These are phyloP conservation scores for Lactarius evosmus DNA, from an alignment of 768 basidiomycete genomes.

Conservation along the genomic window DNA sequence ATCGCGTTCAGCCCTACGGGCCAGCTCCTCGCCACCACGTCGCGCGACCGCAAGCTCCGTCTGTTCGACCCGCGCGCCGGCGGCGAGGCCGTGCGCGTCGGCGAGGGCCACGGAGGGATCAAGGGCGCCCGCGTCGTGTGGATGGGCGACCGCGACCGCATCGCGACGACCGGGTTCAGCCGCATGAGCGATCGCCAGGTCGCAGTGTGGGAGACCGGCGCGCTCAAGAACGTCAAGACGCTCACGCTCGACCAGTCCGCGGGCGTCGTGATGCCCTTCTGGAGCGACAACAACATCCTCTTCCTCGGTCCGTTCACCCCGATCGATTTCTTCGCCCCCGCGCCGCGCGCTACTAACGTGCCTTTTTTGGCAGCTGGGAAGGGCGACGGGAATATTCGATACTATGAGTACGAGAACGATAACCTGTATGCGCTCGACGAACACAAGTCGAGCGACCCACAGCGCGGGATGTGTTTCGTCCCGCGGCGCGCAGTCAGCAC, in stretches of 20 bases:
- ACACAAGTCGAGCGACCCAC: constrained; percentile 86
- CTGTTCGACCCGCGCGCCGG: constrained; percentile 88
- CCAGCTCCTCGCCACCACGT: constrained; percentile 81
- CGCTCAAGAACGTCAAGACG: constrained; percentile 73
- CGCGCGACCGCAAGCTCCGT: constrained; percentile 87
- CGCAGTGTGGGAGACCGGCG: constrained; percentile 82
- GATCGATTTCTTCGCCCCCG: constrained; percentile 2
- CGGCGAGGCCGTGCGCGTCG: constrained; percentile 72
- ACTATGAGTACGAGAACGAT: constrained; percentile 93
- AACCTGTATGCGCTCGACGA: constrained; percentile 72
- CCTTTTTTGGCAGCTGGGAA: constrained; percentile 31
- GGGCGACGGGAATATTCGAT: constrained; percentile 96
- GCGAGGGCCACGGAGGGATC: constrained; percentile 90
- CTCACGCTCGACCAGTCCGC: constrained; percentile 82
- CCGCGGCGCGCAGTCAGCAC: constrained; percentile 89
- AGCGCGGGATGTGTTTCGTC: constrained; percentile 96
- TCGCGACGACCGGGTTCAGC: constrained; percentile 95
- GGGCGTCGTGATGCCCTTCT: constrained; percentile 97
- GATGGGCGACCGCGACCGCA: constrained; percentile 85
- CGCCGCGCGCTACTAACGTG: constrained; percentile 77
- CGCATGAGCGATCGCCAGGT: constrained; percentile 95
- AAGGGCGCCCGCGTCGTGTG: constrained; percentile 87
- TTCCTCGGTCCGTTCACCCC: constrained; percentile 56
- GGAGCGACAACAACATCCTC: constrained; percentile 88
- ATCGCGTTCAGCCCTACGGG: constrained; percentile 81